Evolutionary conservation across 140 eudicot genomes (phyloP).

Genomic region (Senecio squalidus): DNA sequence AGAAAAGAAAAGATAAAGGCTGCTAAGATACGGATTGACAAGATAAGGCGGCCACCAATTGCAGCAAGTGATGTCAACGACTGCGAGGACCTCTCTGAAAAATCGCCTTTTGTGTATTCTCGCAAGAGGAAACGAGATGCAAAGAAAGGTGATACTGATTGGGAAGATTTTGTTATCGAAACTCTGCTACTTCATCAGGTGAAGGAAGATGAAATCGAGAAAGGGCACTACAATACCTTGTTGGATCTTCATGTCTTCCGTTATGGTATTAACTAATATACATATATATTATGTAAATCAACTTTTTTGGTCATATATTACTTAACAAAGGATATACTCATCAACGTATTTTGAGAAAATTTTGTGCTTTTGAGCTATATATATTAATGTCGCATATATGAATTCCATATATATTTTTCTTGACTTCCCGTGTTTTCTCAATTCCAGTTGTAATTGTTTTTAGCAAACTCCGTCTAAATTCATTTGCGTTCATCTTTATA

Average conservation of each 20-base stretch:
- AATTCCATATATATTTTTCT: too few relatives aligned
- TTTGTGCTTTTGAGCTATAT: too few relatives aligned
- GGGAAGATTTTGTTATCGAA: constrained; percentile 92
- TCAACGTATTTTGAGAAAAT: too few relatives aligned
- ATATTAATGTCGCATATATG: too few relatives aligned
- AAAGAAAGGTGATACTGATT: constrained; percentile 35
- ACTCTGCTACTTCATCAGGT: constrained; percentile 71
- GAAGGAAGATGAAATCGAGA: constrained; percentile 67
- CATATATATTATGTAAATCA: too few relatives aligned
- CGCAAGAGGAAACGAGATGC: constrained; percentile 34
- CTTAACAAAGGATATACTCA: too few relatives aligned
- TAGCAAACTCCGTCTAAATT: too few relatives aligned
- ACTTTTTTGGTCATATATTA: too few relatives aligned
- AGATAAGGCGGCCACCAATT: constrained; percentile 37
- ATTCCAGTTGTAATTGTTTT: too few relatives aligned
- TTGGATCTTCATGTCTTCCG: constrained; percentile 69
- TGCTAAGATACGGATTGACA: constrained; percentile 60
- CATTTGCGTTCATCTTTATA: too few relatives aligned
- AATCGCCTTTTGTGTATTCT: constrained; percentile 6
- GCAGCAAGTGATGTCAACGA: constrained; percentile 7
- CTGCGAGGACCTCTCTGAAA: background rate
- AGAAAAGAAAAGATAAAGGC: constrained; percentile 60
- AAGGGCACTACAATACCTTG: constrained; percentile 61
- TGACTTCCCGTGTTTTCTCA: too few relatives aligned
- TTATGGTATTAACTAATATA: constrained; percentile 20